phyloP scores from a whole-genome alignment of 768 basidiomycete genomes.

The Fomitopsis serialis region DNA sequence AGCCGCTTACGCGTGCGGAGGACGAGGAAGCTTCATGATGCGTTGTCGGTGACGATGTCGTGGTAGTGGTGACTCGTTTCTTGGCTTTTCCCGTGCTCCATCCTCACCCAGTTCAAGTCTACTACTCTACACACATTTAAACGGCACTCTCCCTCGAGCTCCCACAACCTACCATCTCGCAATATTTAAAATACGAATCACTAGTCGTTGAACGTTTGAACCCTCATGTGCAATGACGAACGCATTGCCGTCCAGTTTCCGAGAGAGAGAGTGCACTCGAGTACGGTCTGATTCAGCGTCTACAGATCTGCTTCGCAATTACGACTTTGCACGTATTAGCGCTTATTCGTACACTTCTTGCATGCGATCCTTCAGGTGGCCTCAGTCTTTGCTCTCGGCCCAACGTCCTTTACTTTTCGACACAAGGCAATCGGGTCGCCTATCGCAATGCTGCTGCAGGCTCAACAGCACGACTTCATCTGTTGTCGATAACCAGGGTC shows the following conservation, averaged over 20 bases:
- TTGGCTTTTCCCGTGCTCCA: background rate
- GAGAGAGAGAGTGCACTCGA: no score
- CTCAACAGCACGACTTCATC: background rate
- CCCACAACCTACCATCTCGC: background rate
- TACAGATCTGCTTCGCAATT: no score
- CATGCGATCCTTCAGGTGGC: conserved; percentile 1
- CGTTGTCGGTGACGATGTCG: conserved; percentile 1
- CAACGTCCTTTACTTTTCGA: background rate
- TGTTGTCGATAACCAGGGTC: background rate
- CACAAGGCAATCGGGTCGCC: background rate
- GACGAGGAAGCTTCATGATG: conserved; percentile 3
- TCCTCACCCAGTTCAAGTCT: conserved; percentile 4
- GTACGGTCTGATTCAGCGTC: no score
- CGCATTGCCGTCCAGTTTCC: no score
- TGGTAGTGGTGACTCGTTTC: conserved; percentile 6
- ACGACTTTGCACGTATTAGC: background rate
- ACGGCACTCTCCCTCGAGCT: background rate
- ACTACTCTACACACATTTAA: conserved; percentile 5
- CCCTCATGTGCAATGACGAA: no score
- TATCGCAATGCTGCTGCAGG: background rate
- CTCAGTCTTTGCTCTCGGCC: background rate
- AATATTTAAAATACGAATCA: background rate
- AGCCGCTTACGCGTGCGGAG: conserved; percentile 4
- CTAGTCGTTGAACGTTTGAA: no score
- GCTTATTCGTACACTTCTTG: background rate